Conservation (phyloP, 768 basidiomycete genomes). For the Auriscalpium vulgare region DNA sequence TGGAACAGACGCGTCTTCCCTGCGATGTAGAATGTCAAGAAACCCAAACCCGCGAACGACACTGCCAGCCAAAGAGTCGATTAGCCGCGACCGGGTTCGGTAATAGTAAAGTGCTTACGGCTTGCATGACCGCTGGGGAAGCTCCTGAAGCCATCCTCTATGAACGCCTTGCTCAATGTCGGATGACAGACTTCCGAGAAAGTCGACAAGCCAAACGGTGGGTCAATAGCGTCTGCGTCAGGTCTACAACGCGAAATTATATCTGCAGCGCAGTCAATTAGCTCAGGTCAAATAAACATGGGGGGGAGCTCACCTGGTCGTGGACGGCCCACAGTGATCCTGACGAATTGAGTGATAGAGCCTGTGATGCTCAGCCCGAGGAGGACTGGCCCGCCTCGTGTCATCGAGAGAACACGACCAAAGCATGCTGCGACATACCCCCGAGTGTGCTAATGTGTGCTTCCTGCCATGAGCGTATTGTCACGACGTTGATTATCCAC, state of each 20-base stretch:
- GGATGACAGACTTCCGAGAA: slow-evolving; percentile 35
- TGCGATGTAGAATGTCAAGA: slow-evolving; percentile 80
- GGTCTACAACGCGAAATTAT: slow-evolving; percentile 69
- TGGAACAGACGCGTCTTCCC: slow-evolving; percentile 93
- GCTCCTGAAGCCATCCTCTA: slow-evolving; percentile 84
- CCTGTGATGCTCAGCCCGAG: slow-evolving; percentile 74
- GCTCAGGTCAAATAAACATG: neutral
- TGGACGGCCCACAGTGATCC: slow-evolving; percentile 84
- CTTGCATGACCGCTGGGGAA: slow-evolving; percentile 92
- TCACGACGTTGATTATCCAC: slow-evolving; percentile 58
- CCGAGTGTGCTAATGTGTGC: slow-evolving; percentile 60
- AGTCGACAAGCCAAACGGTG: slow-evolving; percentile 68
- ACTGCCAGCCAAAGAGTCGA: slow-evolving; percentile 35
- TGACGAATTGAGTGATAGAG: slow-evolving; percentile 74
- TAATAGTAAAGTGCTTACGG: slow-evolving; percentile 35
- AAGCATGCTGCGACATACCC: slow-evolving; percentile 22
- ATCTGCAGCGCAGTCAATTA: slow-evolving; percentile 30
- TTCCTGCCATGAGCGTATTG: slow-evolving; percentile 82
- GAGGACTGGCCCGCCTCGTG: slow-evolving; percentile 37
- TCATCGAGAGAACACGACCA: slow-evolving; percentile 1
- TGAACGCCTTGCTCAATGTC: slow-evolving; percentile 24
- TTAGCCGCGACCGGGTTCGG: neutral
- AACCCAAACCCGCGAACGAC: slow-evolving; percentile 89
- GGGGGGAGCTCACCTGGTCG: slow-evolving; percentile 57
- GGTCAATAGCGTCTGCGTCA: slow-evolving; percentile 51